Conservation (phyloP, 2,329 filamentous ascomycete species). For the Colletotrichum plurivorum region DNA sequence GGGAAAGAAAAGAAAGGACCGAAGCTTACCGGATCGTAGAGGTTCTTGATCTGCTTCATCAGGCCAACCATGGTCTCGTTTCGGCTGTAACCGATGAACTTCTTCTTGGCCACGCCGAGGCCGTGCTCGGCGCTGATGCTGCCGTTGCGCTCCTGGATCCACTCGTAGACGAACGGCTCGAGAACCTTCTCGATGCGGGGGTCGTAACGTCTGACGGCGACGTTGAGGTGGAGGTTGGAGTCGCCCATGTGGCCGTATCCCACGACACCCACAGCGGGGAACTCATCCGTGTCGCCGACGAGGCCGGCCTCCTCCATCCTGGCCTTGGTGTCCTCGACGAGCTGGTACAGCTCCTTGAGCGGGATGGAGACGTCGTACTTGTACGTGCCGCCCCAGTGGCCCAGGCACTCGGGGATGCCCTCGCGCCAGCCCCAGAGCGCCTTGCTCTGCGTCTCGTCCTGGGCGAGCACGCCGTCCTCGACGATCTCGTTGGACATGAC, state of each 20-base stretch:
- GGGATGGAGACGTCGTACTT: constrained; percentile 99
- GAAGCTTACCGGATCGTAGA: constrained; percentile 90
- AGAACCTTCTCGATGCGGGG: constrained; percentile 88
- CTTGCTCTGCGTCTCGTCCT: constrained; percentile 91
- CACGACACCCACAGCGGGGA: constrained; percentile 89
- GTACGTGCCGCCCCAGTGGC: constrained; percentile 95
- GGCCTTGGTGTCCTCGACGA: constrained; percentile 88
- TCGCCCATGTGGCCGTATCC: constrained; percentile 99
- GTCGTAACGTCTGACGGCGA: constrained; percentile 86
- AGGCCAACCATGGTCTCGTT: constrained; percentile 87
- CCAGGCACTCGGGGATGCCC: constrained; percentile 89
- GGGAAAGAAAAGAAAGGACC: not conserved
- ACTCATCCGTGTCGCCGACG: constrained; percentile 80
- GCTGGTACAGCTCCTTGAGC: constrained; percentile 84
- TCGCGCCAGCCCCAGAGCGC: constrained; percentile 94
- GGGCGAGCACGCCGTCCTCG: constrained; percentile 89
- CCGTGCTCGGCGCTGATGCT: constrained; percentile 99
- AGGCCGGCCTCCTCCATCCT: constrained; percentile 82
- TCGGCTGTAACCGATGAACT: constrained; percentile 93
- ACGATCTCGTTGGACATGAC: constrained; percentile 93
- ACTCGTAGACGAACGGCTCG: constrained; percentile 98
- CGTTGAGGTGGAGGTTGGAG: constrained; percentile 93
- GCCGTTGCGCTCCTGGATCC: constrained; percentile 88
- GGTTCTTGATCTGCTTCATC: constrained; percentile 95
- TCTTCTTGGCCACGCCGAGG: constrained; percentile 94